phyloP scores from a whole-genome alignment of 2,329 filamentous ascomycete species.

The Beauveria australis region DNA sequence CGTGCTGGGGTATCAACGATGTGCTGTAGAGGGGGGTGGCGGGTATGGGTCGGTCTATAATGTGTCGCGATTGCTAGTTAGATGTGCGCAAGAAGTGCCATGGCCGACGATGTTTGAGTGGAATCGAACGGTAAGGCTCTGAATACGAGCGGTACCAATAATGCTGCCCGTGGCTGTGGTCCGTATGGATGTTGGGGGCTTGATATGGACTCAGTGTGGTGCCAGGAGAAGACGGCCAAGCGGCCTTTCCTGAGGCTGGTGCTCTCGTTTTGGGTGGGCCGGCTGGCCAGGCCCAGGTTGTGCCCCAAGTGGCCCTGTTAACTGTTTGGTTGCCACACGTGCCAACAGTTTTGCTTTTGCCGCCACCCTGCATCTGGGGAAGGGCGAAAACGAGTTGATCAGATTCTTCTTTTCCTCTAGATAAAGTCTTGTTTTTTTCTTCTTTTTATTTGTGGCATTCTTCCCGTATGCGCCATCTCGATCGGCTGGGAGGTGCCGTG shows the following conservation, averaged over 20 bases:
- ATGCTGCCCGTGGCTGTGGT: too few species aligned
- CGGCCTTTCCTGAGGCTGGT: neutral
- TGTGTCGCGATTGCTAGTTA: neutral
- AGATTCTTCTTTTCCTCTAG: too few species aligned
- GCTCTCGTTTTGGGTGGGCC: slow-evolving; percentile 1
- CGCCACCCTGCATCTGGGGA: slow-evolving; percentile 1
- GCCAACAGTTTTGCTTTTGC: slow-evolving; percentile 6
- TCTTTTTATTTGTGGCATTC: neutral
- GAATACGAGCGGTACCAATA: neutral
- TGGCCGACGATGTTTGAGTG: neutral
- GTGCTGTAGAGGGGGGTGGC: neutral
- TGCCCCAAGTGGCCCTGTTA: neutral
- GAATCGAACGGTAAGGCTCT: slow-evolving; percentile 4
- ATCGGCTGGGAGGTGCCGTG: too few species aligned
- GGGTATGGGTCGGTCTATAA: neutral
- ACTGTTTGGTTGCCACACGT: neutral
- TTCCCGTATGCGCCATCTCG: too few species aligned
- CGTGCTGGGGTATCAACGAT: neutral
- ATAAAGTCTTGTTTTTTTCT: neutral
- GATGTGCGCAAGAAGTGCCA: neutral
- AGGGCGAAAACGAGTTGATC: neutral
- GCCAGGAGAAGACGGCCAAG: slow-evolving; percentile 3
- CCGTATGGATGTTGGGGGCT: neutral
- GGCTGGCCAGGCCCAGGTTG: neutral
- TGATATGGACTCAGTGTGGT: neutral